These are phyloP conservation scores for Alternaria hordeiaustralica DNA, from an alignment of 2,329 filamentous ascomycete species.

Conservation along the genomic window DNA sequence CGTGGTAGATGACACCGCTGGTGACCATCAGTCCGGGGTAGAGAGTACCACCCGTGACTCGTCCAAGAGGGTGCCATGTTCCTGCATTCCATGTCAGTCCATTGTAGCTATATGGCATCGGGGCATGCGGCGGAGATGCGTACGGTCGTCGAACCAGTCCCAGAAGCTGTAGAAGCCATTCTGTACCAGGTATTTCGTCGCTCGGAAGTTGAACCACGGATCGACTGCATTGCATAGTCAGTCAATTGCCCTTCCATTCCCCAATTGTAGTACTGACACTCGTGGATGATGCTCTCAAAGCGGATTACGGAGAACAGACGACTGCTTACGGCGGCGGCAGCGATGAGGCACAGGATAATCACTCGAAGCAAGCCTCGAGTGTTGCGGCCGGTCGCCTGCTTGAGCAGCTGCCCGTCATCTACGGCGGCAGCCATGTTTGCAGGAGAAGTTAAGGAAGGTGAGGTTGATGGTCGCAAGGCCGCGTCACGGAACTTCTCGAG, in stretches of 20 bases:
- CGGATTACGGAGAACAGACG: constrained; percentile 98
- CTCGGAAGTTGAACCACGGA: constrained; percentile 99
- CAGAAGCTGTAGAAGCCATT: constrained; percentile 99
- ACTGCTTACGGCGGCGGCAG: constrained; percentile 87
- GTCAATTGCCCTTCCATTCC: constrained; percentile 24
- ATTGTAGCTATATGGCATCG: constrained; percentile 5
- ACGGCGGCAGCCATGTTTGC: constrained; percentile 47
- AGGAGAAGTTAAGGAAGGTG: constrained; percentile 22
- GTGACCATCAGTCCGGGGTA: constrained; percentile 99
- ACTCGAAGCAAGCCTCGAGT: constrained; percentile 85
- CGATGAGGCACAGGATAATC: constrained; percentile 89
- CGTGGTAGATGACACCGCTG: constrained; percentile 94
- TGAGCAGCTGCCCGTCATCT: constrained; percentile 63
- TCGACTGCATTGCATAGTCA: constrained; percentile 70
- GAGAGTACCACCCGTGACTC: constrained; percentile 97
- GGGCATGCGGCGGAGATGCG: constrained; percentile 39
- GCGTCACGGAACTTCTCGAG: constrained; percentile 44
- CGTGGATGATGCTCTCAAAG: constrained; percentile 99
- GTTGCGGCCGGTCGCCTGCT: constrained; percentile 80
- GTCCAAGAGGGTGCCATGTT: constrained; percentile 98
- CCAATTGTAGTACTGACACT: constrained; percentile 72
- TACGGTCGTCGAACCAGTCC: constrained; percentile 99
- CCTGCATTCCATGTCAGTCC: constrained; percentile 52
- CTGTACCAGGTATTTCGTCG: constrained; percentile 95
- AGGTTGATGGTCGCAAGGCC: constrained; percentile 40